Percentiles rank a stretch among this genome's conserved stretches.
Conservation (phyloP, 164 flowering plant species). For the Malania oleifera region DNA sequence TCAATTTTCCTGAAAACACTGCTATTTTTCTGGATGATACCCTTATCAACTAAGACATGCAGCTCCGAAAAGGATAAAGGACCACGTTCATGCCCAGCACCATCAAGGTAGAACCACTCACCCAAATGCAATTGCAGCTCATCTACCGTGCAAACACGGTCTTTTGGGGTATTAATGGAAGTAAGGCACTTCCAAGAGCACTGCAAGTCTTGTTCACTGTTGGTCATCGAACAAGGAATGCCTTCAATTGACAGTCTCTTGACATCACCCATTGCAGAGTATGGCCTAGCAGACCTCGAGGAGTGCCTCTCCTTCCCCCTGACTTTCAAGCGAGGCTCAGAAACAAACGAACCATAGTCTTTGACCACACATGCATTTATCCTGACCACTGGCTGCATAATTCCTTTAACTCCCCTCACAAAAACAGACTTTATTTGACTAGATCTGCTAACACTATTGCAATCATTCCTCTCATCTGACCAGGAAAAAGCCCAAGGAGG, state of each 20-base stretch:
- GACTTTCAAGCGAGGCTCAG: slow-evolving; percentile 55
- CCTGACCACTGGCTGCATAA: slow-evolving; percentile 73
- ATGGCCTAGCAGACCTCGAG: slow-evolving; percentile 42
- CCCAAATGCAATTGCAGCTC: slow-evolving; percentile 81
- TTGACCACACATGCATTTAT: slow-evolving; percentile 91
- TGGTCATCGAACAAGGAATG: slow-evolving; percentile 31
- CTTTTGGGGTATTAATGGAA: slow-evolving; percentile 51
- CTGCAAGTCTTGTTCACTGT: slow-evolving; percentile 31
- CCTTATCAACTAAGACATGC: slow-evolving; percentile 60
- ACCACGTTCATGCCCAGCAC: slow-evolving; percentile 86
- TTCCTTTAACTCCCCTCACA: slow-evolving; percentile 63
- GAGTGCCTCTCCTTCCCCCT: slow-evolving; percentile 59
- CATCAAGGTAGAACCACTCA: slow-evolving; percentile 93
- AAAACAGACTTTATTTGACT: slow-evolving; percentile 40
- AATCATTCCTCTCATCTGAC: slow-evolving; percentile 65
- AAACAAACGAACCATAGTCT: slow-evolving; percentile 65
- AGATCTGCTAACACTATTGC: slow-evolving; percentile 27
- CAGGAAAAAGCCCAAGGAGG: slow-evolving; percentile 83
- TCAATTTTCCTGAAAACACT: slow-evolving; percentile 83
- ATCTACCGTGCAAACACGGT: slow-evolving; percentile 53
- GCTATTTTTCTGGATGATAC: slow-evolving; percentile 51
- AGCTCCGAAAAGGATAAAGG: slow-evolving; percentile 64
- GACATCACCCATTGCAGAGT: slow-evolving; percentile 39
- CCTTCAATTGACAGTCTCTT: slow-evolving; percentile 48
- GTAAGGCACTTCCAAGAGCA: slow-evolving; percentile 27